Evolutionary conservation across 2,329 filamentous ascomycete genomes (phyloP).

Genomic region (Xylaria polymorpha): DNA sequence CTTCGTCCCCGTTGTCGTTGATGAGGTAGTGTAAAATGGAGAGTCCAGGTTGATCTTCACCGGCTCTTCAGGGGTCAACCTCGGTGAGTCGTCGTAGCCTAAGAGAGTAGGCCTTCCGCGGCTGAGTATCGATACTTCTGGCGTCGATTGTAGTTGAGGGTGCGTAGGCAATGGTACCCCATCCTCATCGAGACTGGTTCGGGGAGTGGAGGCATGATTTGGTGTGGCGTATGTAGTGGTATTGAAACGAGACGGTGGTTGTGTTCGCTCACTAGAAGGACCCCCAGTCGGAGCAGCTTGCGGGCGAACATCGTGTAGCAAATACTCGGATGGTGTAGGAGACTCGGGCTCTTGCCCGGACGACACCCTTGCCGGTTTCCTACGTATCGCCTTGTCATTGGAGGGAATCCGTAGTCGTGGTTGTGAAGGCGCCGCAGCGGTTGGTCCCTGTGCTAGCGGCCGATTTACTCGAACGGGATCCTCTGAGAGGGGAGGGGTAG

Average conservation of each 20-base stretch:
- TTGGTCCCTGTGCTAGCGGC: conserved; percentile 25
- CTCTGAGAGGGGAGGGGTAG: conserved; percentile 51
- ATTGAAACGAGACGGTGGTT: conserved; percentile 72
- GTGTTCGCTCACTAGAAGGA: conserved; percentile 56
- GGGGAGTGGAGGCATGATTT: conserved; percentile 56
- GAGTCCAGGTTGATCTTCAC: conserved; percentile 50
- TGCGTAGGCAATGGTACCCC: conserved; percentile 54
- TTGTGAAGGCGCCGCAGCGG: conserved; percentile 14
- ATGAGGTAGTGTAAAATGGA: conserved; percentile 43
- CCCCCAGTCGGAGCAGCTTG: conserved; percentile 35
- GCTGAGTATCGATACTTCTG: conserved; percentile 53
- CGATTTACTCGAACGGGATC: conserved; percentile 39
- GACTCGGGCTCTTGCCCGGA: conserved; percentile 48
- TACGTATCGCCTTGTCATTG: conserved; percentile 56
- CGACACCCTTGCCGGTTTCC: conserved; percentile 55
- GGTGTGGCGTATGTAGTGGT: conserved; percentile 71
- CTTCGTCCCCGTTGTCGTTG: conserved; percentile 29
- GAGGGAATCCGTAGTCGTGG: conserved; percentile 44
- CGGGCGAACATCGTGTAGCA: conserved; percentile 47
- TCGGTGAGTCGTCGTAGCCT: conserved; percentile 44
- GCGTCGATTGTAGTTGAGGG: conserved; percentile 47
- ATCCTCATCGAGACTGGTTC: conserved; percentile 52
- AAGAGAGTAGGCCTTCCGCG: conserved; percentile 53
- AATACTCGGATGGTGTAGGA: conserved; percentile 53
- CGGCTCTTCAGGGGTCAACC: conserved; percentile 41